Base-by-base conservation (phyloP, 2,329 filamentous ascomycete genomes). In the Pyricularia grisea region DNA sequence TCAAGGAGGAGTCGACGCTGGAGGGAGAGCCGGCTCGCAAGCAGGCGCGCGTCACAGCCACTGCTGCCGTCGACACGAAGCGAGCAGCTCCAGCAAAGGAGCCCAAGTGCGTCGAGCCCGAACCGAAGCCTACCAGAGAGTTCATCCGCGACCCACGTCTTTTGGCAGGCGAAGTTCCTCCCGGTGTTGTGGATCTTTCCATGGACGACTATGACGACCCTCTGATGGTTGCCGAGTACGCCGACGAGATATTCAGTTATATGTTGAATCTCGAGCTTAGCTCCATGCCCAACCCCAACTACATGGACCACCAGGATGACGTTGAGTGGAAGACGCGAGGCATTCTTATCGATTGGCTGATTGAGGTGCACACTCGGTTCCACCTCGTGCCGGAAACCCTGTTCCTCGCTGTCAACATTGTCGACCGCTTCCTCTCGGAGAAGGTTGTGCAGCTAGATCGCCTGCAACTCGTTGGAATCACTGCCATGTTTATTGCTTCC, bases 251-350 rank as follows among this genome's bases (percentile, higher is more conserved):
- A 77, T 98, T 98, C 77, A 93, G 97, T 80, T 98, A 99, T 80
- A 87, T 98, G 72, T 90, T 89, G 75, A 90, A 96, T 74, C 87
- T 98, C 28, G 95, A 99, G 81, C 83, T 81, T 84, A 78, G 93
- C 84, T 79, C 88, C 0, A 79, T 94, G 76, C 93, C 94, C 74
- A 97, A 98, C 81, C 90, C 93, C 23, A 83, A 95, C 72, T 99
- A 99, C 83, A 99, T 99, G 89, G 87, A 91, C 67, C 92, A 94
- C 80, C 95, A 99, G 78, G 91, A 92, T 72, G 93, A 97, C 74
- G 85, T 99, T 14, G 94, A 97, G 79, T 99, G 95, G 95, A 97
- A 97, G 86, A 97, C 97, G 82, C 92, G 95, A 74, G 94, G 94
- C 72, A 97, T 99, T 73, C 87, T 99, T 68, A 89, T 98, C 73